Base-by-base conservation (phyloP, 805 yeast genomes). In the Ogataea siamensis region DNA sequence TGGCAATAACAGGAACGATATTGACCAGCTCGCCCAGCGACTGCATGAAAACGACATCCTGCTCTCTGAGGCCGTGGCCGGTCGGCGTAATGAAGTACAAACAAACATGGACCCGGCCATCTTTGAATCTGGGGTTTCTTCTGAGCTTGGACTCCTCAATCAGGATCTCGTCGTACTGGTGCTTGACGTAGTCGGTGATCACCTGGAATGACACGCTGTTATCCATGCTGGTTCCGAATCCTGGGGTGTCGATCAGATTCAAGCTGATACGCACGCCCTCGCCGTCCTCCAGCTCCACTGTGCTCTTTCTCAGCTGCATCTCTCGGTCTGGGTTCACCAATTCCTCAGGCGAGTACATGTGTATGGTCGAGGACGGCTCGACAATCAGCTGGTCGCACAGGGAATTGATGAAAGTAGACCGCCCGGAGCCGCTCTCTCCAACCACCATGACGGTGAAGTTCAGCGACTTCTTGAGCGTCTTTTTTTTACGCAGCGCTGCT, bases 361-460 rank as follows among this genome's bases (percentile, higher is more conserved):
- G 43, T 10, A 44, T 47, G 10, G 87, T 79, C 20, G 81, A 73
- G 2, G 85, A 76, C 0, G 80, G 71, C 28, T 83, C 87, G 9
- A 84, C 91, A 25, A 88, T 88, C 50, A 83, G 80, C 48, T 88
- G 93, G 43, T 85, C 95, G 66, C 96, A 88, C 37, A 88, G 70
- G 24, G 95, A 83, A 66, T 89, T 88, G 59, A 89, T 86, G 54
- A 88, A 83, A 5, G 96, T 88, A n/a, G 95, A 83, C 59, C 96
- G 76, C 12, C 96, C 96, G 31, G 80, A 68, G 2, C 97, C 97
- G 32, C 82, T 77, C 57, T 85, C 83, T 28, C 96, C 97, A 39
- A 87, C 81, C 25, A 86, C 80, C 91, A 88, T 81, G 42, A 85
- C 60, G 15, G 94, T 83, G 69, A 88, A 87, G 55, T 85, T 86